phyloP scores from a whole-genome alignment of 768 basidiomycete species.

The Russula emetica region DNA sequence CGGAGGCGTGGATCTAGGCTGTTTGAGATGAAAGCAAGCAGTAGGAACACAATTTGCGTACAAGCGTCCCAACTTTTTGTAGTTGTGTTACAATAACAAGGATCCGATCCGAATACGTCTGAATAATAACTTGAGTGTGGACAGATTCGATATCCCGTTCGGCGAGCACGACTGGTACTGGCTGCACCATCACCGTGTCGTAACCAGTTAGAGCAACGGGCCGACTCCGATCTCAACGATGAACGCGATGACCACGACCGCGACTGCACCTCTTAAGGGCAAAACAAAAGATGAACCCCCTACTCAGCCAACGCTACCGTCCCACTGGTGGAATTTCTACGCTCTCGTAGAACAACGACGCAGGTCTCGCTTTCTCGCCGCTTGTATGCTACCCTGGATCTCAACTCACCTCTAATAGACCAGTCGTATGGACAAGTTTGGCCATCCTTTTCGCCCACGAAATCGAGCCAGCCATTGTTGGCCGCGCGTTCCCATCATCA shows the following conservation, averaged over 20 bases:
- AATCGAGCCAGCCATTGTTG: slow-evolving; percentile 54
- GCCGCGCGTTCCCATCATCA: slow-evolving; percentile 65
- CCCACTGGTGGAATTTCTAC: slow-evolving; percentile 24
- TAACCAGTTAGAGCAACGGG: neutral
- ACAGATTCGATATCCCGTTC: slow-evolving; percentile 51
- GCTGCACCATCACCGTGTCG: slow-evolving; percentile 32
- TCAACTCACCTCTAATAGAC: slow-evolving; percentile 39
- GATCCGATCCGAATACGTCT: slow-evolving; percentile 73
- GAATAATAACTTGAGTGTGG: slow-evolving; percentile 70
- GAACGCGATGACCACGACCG: slow-evolving; percentile 6
- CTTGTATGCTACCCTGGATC: neutral
- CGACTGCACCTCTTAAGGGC: slow-evolving; percentile 19
- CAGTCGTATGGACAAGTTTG: slow-evolving; percentile 64
- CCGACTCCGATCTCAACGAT: neutral
- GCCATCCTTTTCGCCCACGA: slow-evolving; percentile 67
- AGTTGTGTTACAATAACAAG: slow-evolving; percentile 88
- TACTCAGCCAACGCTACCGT: slow-evolving; percentile 6
- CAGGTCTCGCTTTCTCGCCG: slow-evolving; percentile 3
- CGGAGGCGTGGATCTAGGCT: slow-evolving; percentile 70
- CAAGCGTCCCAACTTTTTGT: slow-evolving; percentile 86
- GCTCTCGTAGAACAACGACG: slow-evolving; percentile 17
- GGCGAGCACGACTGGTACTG: slow-evolving; percentile 44
- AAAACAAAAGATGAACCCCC: slow-evolving; percentile 20
- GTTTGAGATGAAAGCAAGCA: slow-evolving; percentile 17
- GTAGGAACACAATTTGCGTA: slow-evolving; percentile 35